Conservation (phyloP, 2,329 filamentous ascomycete species). For the Aureobasidium sp. region DNA sequence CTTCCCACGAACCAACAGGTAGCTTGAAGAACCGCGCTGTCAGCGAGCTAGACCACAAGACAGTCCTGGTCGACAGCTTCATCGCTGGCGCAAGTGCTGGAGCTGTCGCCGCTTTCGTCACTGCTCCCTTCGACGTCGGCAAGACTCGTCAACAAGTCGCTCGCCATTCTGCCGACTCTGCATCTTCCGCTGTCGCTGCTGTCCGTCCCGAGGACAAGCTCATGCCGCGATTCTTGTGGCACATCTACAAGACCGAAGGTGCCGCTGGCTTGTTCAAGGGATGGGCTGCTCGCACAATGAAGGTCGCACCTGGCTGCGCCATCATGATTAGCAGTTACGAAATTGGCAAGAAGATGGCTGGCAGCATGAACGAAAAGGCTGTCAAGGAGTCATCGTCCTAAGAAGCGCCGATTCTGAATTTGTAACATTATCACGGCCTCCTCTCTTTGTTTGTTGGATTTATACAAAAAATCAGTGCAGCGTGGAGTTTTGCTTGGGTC, state of each 20-base stretch:
- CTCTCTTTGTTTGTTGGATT: background rate
- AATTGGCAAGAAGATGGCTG: constrained; percentile 82
- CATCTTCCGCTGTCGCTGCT: constrained; percentile 30
- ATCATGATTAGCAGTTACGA: constrained; percentile 99
- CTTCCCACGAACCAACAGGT: constrained; percentile 20
- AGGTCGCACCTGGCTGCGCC: constrained; percentile 91
- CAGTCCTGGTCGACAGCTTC: constrained; percentile 84
- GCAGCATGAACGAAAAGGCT: constrained; percentile 58
- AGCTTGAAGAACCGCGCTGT: constrained; percentile 40
- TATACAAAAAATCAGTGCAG: background rate
- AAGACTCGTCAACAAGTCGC: constrained; percentile 91
- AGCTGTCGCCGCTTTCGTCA: constrained; percentile 75
- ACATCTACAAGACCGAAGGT: constrained; percentile 85
- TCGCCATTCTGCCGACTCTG: constrained; percentile 44
- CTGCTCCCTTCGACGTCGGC: constrained; percentile 93
- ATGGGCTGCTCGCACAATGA: constrained; percentile 84
- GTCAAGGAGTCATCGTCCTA: background rate
- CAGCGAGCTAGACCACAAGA: constrained; percentile 60
- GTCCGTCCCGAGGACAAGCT: constrained; percentile 61
- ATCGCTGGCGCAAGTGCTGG: constrained; percentile 76
- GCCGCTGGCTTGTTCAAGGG: constrained; percentile 74
- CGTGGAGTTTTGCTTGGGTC: background rate
- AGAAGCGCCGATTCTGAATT: background rate
- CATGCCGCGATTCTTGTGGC: constrained; percentile 77
- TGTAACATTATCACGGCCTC: background rate